Evolutionary conservation across 106 monocot genomes (phyloP).

Genomic region (Dioscorea dumetorum): DNA sequence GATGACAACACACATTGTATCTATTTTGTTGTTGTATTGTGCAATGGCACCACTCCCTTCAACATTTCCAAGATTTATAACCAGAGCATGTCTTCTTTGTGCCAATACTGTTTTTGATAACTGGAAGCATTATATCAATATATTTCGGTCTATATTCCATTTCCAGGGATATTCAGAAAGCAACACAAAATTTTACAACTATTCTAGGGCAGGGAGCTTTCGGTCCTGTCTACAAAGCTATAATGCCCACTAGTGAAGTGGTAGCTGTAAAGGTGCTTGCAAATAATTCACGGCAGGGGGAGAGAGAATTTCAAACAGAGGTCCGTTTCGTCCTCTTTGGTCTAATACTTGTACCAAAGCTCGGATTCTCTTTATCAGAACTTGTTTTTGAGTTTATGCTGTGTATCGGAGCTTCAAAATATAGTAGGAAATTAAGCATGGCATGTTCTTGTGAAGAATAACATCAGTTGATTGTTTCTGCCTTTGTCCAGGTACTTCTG

Average conservation of each 20-base stretch:
- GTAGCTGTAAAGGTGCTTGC: constrained; percentile 95
- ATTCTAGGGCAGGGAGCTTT: constrained; percentile 90
- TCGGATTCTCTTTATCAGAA: not conserved
- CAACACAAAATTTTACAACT: constrained; percentile 85
- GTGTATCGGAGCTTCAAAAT: too few relatives aligned
- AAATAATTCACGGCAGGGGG: constrained; percentile 81
- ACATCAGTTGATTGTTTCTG: too few relatives aligned
- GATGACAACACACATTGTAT: too few relatives aligned
- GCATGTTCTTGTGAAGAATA: too few relatives aligned
- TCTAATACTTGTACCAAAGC: not conserved
- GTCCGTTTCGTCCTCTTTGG: constrained; percentile 18
- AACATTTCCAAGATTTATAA: not conserved
- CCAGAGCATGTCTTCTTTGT: not conserved
- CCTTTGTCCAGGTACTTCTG: constrained; percentile 52
- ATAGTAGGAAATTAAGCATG: too few relatives aligned
- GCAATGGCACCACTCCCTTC: not conserved
- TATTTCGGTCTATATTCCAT: not conserved
- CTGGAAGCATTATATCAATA: not conserved
- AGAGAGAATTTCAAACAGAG: constrained; percentile 95
- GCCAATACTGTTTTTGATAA: not conserved
- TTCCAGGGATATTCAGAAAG: constrained; percentile 83
- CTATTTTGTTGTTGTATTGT: too few relatives aligned
- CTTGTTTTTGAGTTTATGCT: too few relatives aligned
- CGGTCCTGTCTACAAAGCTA: constrained; percentile 89
- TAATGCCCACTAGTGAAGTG: constrained; percentile 54